Conservation (phyloP, 208 protist genomes). For the Angomonas ambiguus region DNA sequence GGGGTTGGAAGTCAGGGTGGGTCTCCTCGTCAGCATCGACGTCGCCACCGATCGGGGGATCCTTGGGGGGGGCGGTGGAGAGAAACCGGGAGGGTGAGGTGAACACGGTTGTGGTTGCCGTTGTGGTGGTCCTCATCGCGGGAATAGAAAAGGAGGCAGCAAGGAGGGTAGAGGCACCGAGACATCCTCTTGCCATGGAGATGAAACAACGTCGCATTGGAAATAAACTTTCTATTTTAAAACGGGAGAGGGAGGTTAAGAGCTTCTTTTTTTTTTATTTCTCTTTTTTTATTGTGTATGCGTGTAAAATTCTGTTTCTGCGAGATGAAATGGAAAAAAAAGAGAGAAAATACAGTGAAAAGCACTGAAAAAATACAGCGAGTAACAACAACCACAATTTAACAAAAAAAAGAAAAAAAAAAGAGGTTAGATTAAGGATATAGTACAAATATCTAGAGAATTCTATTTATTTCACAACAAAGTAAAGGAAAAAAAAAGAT, state of each 20-base stretch:
- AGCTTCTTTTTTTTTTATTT: background rate
- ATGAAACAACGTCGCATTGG: background rate
- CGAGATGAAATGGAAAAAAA: too few species aligned
- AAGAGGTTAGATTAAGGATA: background rate
- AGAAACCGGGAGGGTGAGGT: background rate
- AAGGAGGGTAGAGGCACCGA: background rate
- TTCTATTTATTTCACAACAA: background rate
- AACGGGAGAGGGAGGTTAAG: too few species aligned
- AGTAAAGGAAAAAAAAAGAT: constrained; percentile 14
- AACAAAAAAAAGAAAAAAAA: background rate
- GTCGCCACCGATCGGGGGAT: constrained; percentile 29
- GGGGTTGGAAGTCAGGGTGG: constrained; percentile 85
- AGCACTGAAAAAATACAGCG: background rate
- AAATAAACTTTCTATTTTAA: background rate
- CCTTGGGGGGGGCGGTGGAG: background rate
- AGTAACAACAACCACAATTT: background rate
- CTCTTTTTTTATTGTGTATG: background rate
- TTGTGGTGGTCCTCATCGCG: background rate
- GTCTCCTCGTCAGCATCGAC: constrained; percentile 71
- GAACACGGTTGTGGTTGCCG: background rate
- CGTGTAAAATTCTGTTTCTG: too few species aligned
- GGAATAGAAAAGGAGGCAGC: background rate
- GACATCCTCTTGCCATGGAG: background rate
- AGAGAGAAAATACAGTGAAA: background rate
- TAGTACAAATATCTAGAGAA: constrained; percentile 4